Evolutionary conservation across 1,284 basidiomycete species (phyloP).

Genomic region (Fomitopsis schrenkii): DNA sequence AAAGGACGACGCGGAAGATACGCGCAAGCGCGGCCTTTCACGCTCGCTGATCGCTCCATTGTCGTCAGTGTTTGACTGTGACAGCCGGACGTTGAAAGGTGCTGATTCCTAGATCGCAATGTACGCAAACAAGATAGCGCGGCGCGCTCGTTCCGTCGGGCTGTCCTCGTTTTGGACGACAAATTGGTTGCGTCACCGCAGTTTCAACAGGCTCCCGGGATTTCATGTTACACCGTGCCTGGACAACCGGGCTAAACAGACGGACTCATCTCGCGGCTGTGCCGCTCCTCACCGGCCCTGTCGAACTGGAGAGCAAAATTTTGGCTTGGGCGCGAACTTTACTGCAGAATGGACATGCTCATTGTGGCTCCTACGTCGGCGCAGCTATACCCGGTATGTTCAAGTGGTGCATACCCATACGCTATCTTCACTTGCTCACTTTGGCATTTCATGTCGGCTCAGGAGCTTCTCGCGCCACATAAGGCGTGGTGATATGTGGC

Average conservation of each 20-base stretch:
- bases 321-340: not conserved
- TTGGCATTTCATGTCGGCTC: not conserved
- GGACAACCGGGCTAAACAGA: not conserved
- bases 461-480: not conserved
- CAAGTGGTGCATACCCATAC: not conserved
- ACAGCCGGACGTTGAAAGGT: not conserved
- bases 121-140: not conserved
- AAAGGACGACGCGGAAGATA: not conserved
- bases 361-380: not conserved
- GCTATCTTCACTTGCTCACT: not conserved
- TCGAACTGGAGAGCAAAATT: not conserved
- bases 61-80: not conserved
- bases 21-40: not conserved
- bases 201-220: not conserved
- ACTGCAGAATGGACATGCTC: not conserved
- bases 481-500: not conserved
- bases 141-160: not conserved
- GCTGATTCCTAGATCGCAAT: not conserved
- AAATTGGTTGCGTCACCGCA: not conserved
- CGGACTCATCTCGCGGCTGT: not conserved
- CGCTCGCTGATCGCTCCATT: not conserved
- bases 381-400: not conserved
- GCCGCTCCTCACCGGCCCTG: not conserved
- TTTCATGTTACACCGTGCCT: not conserved
- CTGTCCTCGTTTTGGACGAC: not conserved